Percentiles rank a stretch among this genome's conserved stretches.
Conservation (phyloP, 2,329 filamentous ascomycete species). For the Epichloe elymi region DNA sequence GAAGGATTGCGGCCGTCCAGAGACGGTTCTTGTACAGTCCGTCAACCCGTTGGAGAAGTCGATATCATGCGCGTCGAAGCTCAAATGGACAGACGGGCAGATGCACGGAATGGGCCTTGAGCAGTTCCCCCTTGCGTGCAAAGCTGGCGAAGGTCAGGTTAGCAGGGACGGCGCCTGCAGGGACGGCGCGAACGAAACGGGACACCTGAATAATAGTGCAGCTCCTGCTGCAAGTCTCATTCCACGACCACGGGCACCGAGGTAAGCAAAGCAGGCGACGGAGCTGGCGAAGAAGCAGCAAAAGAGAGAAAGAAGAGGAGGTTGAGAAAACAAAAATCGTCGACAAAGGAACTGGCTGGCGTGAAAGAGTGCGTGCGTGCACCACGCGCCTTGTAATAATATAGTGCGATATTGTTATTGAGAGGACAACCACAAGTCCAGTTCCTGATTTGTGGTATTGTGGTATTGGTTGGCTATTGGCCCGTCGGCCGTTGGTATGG, state of each 20-base stretch:
- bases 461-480: not conserved
- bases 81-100: not conserved
- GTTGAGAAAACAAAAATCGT: not conserved
- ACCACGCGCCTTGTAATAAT: not conserved
- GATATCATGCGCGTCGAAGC: not conserved
- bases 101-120: not conserved
- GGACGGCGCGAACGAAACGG: not conserved
- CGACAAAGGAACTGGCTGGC: not conserved
- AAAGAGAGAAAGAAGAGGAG: not conserved
- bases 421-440: too few relatives aligned
- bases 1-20: not conserved
- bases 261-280: not conserved
- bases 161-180: constrained; percentile 2
- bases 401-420: too few relatives aligned
- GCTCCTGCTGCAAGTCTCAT: constrained; percentile 2
- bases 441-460: not conserved
- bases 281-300: not conserved
- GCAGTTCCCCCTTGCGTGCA: not conserved
- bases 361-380: not conserved
- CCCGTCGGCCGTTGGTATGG: not conserved
- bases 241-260: not conserved
- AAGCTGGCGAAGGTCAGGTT: not conserved
- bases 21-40: constrained; percentile 1
- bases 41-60: not conserved
- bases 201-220: not conserved